A percentile compares a stretch with the other conserved stretches of the same genome.
Conservation (phyloP, 2,329 filamentous ascomycete species). For the Aspergillaceae sp. region DNA sequence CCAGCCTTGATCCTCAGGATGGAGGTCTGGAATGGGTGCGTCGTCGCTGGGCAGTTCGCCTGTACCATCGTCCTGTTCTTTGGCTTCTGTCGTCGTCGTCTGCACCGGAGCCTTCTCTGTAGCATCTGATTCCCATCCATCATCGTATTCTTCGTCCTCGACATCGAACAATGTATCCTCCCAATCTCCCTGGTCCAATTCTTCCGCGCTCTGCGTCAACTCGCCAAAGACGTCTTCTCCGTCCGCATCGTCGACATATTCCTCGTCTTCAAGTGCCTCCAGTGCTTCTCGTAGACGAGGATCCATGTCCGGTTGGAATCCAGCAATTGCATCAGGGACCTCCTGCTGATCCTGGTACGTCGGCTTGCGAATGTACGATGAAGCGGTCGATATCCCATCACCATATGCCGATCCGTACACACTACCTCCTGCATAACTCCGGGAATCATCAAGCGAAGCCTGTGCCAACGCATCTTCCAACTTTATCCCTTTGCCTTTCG, state of each 20-base stretch:
- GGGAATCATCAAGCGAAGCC: slow-evolving; percentile 38
- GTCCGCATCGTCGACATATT: slow-evolving; percentile 72
- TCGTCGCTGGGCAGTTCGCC: slow-evolving; percentile 31
- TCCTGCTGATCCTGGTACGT: slow-evolving; percentile 92
- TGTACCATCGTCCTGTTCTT: slow-evolving; percentile 34
- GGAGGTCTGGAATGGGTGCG: slow-evolving; percentile 32
- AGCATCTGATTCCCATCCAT: slow-evolving; percentile 90
- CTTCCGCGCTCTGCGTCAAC: slow-evolving; percentile 56
- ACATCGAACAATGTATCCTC: slow-evolving; percentile 50
- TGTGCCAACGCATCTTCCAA: slow-evolving; percentile 74
- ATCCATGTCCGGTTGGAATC: slow-evolving; percentile 98
- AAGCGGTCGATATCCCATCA: slow-evolving; percentile 41
- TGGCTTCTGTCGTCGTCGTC: slow-evolving; percentile 18
- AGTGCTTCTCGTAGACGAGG: slow-evolving; percentile 81
- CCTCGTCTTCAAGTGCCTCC: slow-evolving; percentile 90
- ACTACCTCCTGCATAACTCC: slow-evolving; percentile 21
- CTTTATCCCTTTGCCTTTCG: slow-evolving; percentile 64
- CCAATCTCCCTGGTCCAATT: slow-evolving; percentile 73
- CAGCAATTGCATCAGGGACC: slow-evolving; percentile 79
- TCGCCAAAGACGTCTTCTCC: slow-evolving; percentile 76
- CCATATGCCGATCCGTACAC: slow-evolving; percentile 38
- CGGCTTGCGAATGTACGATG: slow-evolving; percentile 64
- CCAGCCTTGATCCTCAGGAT: slow-evolving; percentile 71
- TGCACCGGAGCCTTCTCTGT: slow-evolving; percentile 63
- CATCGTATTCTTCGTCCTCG: slow-evolving; percentile 50